phyloP scores from a whole-genome alignment of 2,329 filamentous ascomycete species.

The Claviceps fusiformis region DNA sequence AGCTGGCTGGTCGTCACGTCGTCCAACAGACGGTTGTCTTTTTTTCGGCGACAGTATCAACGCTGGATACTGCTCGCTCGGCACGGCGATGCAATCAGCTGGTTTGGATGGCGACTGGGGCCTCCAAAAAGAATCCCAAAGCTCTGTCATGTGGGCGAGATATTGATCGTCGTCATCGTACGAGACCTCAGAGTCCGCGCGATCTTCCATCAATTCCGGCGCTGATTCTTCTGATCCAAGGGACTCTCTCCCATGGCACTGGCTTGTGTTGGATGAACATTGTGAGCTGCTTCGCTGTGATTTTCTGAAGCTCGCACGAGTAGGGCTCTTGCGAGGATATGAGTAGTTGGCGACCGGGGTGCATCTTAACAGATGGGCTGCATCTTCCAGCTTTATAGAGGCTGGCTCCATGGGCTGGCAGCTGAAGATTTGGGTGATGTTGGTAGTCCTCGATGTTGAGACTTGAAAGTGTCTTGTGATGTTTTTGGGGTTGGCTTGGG shows the following conservation, averaged over 20 bases:
- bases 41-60: constrained; percentile 17
- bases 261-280: constrained; percentile 1
- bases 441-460: not conserved
- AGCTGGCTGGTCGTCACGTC: constrained; percentile 7
- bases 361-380: not conserved
- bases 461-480: not conserved
- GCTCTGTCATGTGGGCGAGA: constrained; percentile 27
- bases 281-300: not conserved
- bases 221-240: constrained; percentile 31
- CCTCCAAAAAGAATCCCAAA: constrained; percentile 40
- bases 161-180: constrained; percentile 37
- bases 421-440: not conserved
- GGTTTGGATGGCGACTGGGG: not conserved
- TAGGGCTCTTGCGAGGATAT: constrained; percentile 20
- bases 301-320: not conserved
- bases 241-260: constrained; percentile 10
- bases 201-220: constrained; percentile 37
- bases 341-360: constrained; percentile 26
- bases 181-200: constrained; percentile 36
- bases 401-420: constrained; percentile 20
- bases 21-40: not conserved
- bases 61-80: constrained; percentile 19
- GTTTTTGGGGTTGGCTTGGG: not conserved
- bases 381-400: constrained; percentile 9
- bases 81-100: constrained; percentile 5